These are phyloP conservation scores for Vaccinium vitisidaea DNA, from an alignment of 148 eudicot genomes.

Conservation along the genomic window DNA sequence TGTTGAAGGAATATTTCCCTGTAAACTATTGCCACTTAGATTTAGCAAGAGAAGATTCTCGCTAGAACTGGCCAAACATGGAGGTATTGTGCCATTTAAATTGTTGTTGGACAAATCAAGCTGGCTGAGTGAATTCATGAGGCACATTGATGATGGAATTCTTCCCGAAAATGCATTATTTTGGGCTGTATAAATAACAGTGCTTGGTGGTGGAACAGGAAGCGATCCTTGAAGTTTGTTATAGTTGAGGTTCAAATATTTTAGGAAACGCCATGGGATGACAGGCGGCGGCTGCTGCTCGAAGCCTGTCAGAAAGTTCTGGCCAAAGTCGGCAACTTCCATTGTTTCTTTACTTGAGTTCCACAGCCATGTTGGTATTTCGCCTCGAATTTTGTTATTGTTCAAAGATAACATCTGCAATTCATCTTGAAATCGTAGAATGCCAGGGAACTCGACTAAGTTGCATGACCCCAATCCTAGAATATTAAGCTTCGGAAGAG, in stretches of 20 bases:
- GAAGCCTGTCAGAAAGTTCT: conserved; percentile 23
- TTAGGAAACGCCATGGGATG: conserved; percentile 19
- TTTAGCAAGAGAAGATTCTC: conserved; percentile 18
- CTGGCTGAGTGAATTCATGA: not conserved
- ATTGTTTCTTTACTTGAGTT: conserved; percentile 19
- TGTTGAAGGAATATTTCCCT: not conserved
- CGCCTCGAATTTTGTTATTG: not conserved
- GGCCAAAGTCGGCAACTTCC: not conserved
- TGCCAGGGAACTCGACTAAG: conserved; percentile 20
- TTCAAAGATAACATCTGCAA: accelerated
- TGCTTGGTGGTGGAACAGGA: conserved; percentile 24
- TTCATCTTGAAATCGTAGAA: conserved; percentile 14
- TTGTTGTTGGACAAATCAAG: not conserved
- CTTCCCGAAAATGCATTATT: not conserved
- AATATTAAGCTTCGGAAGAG: not conserved
- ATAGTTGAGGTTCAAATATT: not conserved
- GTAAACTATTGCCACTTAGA: conserved; percentile 17
- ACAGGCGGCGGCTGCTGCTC: not conserved
- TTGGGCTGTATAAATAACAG: not conserved
- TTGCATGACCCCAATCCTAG: conserved; percentile 15
- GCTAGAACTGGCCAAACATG: conserved; percentile 20
- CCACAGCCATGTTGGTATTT: conserved; percentile 26
- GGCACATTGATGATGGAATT: not conserved
- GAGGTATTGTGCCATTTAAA: conserved; percentile 17
- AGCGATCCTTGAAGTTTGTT: conserved; percentile 27